Conservation (phyloP, 768 basidiomycete genomes). For the Lentinus tigrinus region DNA sequence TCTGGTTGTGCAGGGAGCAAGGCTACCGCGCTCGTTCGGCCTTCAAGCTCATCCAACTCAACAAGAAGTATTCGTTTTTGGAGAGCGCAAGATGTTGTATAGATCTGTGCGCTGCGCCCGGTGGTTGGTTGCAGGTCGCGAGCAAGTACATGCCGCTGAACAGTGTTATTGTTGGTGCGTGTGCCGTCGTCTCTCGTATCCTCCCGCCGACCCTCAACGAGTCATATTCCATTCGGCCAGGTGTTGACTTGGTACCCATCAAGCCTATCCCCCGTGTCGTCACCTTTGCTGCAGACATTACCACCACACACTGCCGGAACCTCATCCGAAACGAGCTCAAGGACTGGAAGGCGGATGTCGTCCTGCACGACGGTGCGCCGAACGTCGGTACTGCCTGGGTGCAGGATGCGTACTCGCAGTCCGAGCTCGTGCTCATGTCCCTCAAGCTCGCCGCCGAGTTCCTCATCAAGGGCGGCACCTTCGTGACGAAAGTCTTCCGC, state of each 20-base stretch:
- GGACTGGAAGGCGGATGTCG: slow-evolving; percentile 98
- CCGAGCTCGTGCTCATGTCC: slow-evolving; percentile 94
- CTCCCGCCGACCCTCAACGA: slow-evolving; percentile 13
- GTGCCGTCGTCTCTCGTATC: neutral
- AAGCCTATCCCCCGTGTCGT: slow-evolving; percentile 91
- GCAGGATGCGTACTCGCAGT: slow-evolving; percentile 96
- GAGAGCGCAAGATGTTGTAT: slow-evolving; percentile 90
- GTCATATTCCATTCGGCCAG: slow-evolving; percentile 41
- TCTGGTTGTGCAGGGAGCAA: slow-evolving; percentile 70
- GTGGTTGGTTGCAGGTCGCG: slow-evolving; percentile 98
- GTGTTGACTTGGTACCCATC: slow-evolving; percentile 94
- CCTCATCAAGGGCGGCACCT: slow-evolving; percentile 87
- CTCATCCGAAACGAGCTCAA: slow-evolving; percentile 86
- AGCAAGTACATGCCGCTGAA: slow-evolving; percentile 96
- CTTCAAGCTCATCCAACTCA: slow-evolving; percentile 97
- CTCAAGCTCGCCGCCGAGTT: slow-evolving; percentile 96
- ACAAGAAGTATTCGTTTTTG: slow-evolving; percentile 95
- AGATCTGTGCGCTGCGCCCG: slow-evolving; percentile 97
- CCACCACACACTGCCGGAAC: slow-evolving; percentile 85
- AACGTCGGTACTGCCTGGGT: slow-evolving; percentile 99
- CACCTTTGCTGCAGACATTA: slow-evolving; percentile 94
- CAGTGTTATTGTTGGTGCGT: slow-evolving; percentile 85
- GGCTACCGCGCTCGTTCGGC: slow-evolving; percentile 99
- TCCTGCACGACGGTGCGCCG: slow-evolving; percentile 98
- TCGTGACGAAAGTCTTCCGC: slow-evolving; percentile 98